A percentile compares a stretch with the other conserved stretches of the same genome.
Evolutionary conservation across 1,139 yeast species (phyloP).

Genomic region (Debaryomyces nepalensis): DNA sequence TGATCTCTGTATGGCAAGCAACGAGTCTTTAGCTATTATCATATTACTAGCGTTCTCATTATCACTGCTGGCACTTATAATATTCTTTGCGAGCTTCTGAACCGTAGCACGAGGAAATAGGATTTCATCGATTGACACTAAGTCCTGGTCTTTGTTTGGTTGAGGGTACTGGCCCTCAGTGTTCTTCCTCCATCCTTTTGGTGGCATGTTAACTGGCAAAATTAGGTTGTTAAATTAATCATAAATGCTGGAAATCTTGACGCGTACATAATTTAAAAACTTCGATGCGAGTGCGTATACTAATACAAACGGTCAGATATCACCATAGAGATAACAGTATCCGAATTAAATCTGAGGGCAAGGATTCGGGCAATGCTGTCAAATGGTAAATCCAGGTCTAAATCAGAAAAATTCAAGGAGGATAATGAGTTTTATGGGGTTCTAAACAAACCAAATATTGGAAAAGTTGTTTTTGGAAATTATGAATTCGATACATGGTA

Average conservation of each 20-base stretch:
- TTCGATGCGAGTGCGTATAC: slow-evolving; percentile 1
- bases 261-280: slow-evolving; percentile 7
- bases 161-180: slow-evolving; percentile 66
- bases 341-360: background rate
- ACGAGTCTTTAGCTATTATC: slow-evolving; percentile 65
- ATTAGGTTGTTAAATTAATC: background rate
- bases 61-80: slow-evolving; percentile 37
- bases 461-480: slow-evolving; percentile 66
- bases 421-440: slow-evolving; percentile 59
- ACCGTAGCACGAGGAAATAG: slow-evolving; percentile 70
- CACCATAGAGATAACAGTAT: background rate
- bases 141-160: slow-evolving; percentile 58
- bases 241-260: background rate
- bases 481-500: slow-evolving; percentile 80
- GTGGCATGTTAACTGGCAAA: slow-evolving; percentile 56
- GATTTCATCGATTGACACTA: slow-evolving; percentile 67
- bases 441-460: slow-evolving; percentile 62
- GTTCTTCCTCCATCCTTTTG: slow-evolving; percentile 82
- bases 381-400: slow-evolving; percentile 8
- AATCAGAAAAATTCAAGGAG: slow-evolving; percentile 11
- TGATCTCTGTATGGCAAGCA: slow-evolving; percentile 67
- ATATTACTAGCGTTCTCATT: slow-evolving; percentile 36
- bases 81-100: slow-evolving; percentile 57
- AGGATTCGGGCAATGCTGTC: slow-evolving; percentile 3
- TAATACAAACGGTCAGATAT: background rate